Evolutionary conservation across 768 basidiomycete genomes (phyloP), one percentile per base, ranked within the genome.

Genomic region (Nevesoporus exiguus): DNA sequence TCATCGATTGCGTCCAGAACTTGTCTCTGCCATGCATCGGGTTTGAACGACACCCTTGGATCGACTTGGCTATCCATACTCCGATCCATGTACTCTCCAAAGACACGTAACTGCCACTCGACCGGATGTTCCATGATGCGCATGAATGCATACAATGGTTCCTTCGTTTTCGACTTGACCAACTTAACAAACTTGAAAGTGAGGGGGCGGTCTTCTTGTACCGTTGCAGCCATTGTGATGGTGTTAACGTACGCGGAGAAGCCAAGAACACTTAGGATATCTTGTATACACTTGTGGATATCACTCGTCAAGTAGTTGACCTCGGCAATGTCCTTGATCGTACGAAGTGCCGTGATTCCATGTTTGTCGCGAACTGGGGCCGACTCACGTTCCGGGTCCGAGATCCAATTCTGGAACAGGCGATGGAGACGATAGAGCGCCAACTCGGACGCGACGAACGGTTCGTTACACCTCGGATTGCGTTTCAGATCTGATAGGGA

Each of bases 51-150:
- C 31, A 88, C 85, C 0, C 87, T 76, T 5, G 65, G 43, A 66
- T 89, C 88, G 0, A 69, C 63, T 49, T 77, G 71, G 40, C 82
- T 76, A 56, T 86, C 86, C 81, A 89, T 84, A 55, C 79, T 82
- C 33, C 86, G 74, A 60, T 87, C 85, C 86, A 89, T 85, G 61
- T 74, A 84, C 57, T 85, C 80, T 5, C 86, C 87, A 52, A 86
- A 87, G 11, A 79, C 66, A n/a, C 83, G 77, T 22, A 89, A 70
- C 63, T 88, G 86, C 84, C 86, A 89, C 10, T 73, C 68, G 9
- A 84, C 65, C 1, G 83, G 82, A 54, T 82, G 71, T 53, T 86
- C 84, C 2, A 58, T 70, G 52, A 86, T 78, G 1, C 53, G 61
- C 83, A 88, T 84, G 58, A 80, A 86, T 13, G 73, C 63, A 56